phyloP scores from a whole-genome alignment of 2,329 filamentous ascomycete genomes.

The Fusarium subglutinans region DNA sequence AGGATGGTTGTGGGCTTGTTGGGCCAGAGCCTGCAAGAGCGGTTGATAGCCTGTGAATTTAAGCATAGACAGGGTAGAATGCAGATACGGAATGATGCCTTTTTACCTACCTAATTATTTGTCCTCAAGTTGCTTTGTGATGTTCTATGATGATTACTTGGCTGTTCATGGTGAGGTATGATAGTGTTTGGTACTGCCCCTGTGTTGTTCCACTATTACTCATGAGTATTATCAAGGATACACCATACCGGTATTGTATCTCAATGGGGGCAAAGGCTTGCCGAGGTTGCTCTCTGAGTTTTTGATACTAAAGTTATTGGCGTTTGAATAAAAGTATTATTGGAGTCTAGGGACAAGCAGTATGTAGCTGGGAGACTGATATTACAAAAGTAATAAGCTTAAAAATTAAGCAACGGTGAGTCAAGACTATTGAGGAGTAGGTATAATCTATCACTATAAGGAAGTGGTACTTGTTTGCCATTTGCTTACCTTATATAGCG shows the following conservation, averaged over 20 bases:
- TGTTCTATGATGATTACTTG: not conserved
- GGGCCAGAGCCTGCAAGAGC: constrained; percentile 37
- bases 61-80: constrained; percentile 52
- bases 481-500: not conserved
- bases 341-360: not conserved
- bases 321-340: not conserved
- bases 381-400: accelerated
- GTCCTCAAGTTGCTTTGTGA: not conserved
- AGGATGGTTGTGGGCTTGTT: constrained; percentile 35
- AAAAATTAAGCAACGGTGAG: not conserved
- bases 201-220: too few relatives aligned
- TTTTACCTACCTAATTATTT: constrained; percentile 33
- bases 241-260: not conserved
- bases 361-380: not conserved
- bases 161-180: not conserved
- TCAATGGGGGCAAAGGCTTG: not conserved
- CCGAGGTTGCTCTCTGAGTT: not conserved
- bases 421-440: not conserved
- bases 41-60: constrained; percentile 45
- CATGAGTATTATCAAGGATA: too few relatives aligned
- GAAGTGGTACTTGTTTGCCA: not conserved
- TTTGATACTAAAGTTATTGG: not conserved
- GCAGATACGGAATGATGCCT: constrained; percentile 46
- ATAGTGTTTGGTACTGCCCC: too few relatives aligned
- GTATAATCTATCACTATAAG: not conserved